Base-by-base conservation (phyloP, 441 rosid genomes). In the Aleurites moluccanus region DNA sequence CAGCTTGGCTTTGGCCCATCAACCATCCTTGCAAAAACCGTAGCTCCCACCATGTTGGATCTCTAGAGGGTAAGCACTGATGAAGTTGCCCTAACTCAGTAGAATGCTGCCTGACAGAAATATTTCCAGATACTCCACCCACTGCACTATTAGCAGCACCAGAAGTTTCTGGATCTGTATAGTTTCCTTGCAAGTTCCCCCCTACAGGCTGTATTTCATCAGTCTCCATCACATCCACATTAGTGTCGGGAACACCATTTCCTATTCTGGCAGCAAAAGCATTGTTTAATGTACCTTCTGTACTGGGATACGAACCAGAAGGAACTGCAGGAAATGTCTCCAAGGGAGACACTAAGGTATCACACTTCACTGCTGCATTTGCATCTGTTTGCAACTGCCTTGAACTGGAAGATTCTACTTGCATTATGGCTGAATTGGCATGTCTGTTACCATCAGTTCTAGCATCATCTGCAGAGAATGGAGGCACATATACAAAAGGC, bases 1-100 rank as follows among this genome's bases (percentile, higher is more conserved):
- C 86, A 69, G 87, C 92, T 80, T 89, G 97, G 80, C 85, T 91
- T 77, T 87, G 94, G 75, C 91, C 93, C 83, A 89, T 87, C 73
- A 92, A 80, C 97, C 94, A 91, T 78, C 97, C 96, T 80, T 90
- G 93, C 83, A 90, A 72, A 72, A 92, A 94, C n/a, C 95, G 94
- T 52, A 92, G 79, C 84, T 92, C 93, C 98, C 96, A 91, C 78
- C 83, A 84, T 35, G 85, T 83, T 75, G 89, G 89, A 71, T 92
- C 93, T 63, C 94, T 82, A 69, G 87, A 77, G 23, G 87, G 85
- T 44, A 87, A 82, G 73, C 81, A 75, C 69, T 85, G 88, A 78
- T 82, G 87, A 79, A 85, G 77, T 67, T 86, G 96, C 72, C 84
- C 88, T 76, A 79, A 75, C 68, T 85, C 94, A 25, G 76, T 63